Evolutionary conservation across 768 basidiomycete genomes (phyloP).

Genomic region (Trametes coccinea): DNA sequence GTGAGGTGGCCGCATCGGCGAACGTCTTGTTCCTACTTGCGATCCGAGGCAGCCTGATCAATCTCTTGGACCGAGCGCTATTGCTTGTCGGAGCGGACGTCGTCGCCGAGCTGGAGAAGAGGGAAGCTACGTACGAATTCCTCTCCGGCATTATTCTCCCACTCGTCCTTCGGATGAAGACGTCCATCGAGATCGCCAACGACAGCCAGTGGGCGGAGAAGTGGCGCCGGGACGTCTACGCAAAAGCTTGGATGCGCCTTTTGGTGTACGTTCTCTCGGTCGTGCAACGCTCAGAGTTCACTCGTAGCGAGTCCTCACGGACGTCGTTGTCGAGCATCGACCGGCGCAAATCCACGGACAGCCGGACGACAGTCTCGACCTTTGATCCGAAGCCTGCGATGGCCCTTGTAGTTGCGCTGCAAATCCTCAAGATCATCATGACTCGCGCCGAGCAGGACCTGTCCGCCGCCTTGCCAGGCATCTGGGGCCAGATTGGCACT

Average conservation of each 20-base stretch:
- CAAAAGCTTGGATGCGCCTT: conserved; percentile 61
- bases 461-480: conserved; percentile 50
- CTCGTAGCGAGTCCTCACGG: conserved; percentile 20
- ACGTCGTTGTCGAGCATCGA: conserved; percentile 34
- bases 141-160: conserved; percentile 67
- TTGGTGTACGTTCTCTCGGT: conserved; percentile 58
- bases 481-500: conserved; percentile 63
- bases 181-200: conserved; percentile 43
- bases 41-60: conserved; percentile 31
- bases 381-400: conserved; percentile 29
- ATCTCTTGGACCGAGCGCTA: conserved; percentile 38
- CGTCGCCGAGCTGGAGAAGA: conserved; percentile 56
- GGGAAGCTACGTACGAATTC: conserved; percentile 55
- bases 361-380: conserved; percentile 33
- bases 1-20: conserved; percentile 36
- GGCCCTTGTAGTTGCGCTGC: conserved; percentile 51
- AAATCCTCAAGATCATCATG: conserved; percentile 67
- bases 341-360: conserved; percentile 51
- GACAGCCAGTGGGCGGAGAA: conserved; percentile 45
- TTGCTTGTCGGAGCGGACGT: conserved; percentile 54
- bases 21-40: conserved; percentile 33
- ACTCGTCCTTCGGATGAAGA: conserved; percentile 54
- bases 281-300: conserved; percentile 38
- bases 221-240: conserved; percentile 47
- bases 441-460: conserved; percentile 64